Conservation (phyloP, 805 yeast genomes). For the Cyberlindnera misumaiensis region DNA sequence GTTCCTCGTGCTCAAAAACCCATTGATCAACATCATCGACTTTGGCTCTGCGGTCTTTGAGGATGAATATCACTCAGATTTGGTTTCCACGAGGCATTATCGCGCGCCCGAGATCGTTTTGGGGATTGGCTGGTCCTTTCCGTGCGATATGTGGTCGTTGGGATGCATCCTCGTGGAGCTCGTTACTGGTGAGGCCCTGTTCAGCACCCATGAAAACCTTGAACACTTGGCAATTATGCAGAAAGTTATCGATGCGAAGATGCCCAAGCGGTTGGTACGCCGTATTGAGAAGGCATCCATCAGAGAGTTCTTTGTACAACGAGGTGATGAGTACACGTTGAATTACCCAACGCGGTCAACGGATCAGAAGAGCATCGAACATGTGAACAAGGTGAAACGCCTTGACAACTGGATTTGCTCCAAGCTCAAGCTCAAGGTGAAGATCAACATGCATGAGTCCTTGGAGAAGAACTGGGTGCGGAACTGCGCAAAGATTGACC, state of each 20-base stretch:
- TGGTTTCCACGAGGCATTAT: conserved; percentile 93
- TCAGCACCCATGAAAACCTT: conserved; percentile 88
- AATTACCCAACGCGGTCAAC: conserved; percentile 35
- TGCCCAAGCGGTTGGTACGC: conserved; percentile 32
- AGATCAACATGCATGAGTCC: conserved; percentile 19
- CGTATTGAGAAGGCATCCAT: conserved; percentile 14
- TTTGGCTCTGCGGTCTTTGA: conserved; percentile 95
- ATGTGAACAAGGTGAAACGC: conserved; percentile 35
- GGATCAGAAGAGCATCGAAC: conserved; percentile 28
- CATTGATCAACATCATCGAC: conserved; percentile 84
- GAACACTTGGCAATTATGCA: conserved; percentile 97
- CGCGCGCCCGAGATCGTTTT: conserved; percentile 95
- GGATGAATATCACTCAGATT: conserved; percentile 87
- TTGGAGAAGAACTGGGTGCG: conserved; percentile 16
- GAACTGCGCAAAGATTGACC: conserved; percentile 25
- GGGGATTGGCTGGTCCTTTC: conserved; percentile 94
- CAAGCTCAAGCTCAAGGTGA: conserved; percentile 23
- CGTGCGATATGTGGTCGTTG: conserved; percentile 95
- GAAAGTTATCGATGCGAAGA: conserved; percentile 52
- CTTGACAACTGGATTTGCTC: conserved; percentile 39
- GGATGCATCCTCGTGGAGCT: conserved; percentile 92
- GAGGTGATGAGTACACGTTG: conserved; percentile 16
- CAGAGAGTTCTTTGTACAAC: conserved; percentile 10
- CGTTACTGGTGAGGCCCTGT: conserved; percentile 88
- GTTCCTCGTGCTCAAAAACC: conserved; percentile 55